Evolutionary conservation across 2,329 filamentous ascomycete genomes (phyloP).

Genomic region (Aspergillus cejpii): DNA sequence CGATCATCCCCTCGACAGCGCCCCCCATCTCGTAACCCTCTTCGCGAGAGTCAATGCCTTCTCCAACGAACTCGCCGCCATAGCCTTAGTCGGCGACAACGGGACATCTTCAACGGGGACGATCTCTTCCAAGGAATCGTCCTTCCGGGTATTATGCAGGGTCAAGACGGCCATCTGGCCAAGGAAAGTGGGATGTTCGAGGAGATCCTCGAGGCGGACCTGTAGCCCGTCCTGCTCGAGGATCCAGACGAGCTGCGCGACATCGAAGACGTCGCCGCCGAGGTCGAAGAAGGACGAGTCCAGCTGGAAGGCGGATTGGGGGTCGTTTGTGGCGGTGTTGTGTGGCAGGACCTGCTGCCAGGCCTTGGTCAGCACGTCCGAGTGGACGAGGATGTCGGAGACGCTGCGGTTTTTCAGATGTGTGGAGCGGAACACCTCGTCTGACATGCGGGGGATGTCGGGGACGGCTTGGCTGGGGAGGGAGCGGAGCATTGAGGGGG

Average conservation of each 20-base stretch:
- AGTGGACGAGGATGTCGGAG: constrained; percentile 36
- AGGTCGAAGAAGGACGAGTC: constrained; percentile 40
- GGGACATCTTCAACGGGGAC: constrained; percentile 10
- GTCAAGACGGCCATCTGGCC: constrained; percentile 37
- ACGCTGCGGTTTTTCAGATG: constrained; percentile 34
- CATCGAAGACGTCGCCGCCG: constrained; percentile 38
- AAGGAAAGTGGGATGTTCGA: constrained; percentile 38
- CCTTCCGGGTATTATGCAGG: constrained; percentile 16
- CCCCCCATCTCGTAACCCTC: constrained; percentile 24
- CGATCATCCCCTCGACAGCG: constrained; percentile 20
- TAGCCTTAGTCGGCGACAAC: constrained; percentile 9
- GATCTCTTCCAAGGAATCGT: constrained; percentile 15
- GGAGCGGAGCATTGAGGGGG: constrained; percentile 29
- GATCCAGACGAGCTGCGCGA: constrained; percentile 39
- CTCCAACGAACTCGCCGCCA: constrained; percentile 18
- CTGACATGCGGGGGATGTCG: constrained; percentile 22
- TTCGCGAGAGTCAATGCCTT: constrained; percentile 27
- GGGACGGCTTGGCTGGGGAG: constrained; percentile 27
- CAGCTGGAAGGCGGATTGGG: constrained; percentile 28
- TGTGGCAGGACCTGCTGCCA: constrained; percentile 37
- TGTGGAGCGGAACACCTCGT: constrained; percentile 31
- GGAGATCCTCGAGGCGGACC: constrained; percentile 36
- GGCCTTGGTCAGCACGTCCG: constrained; percentile 34
- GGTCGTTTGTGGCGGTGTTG: constrained; percentile 14
- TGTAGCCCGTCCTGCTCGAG: constrained; percentile 38